phyloP scores from a whole-genome alignment of 768 basidiomycete species.

The Sarcodon aspratus region DNA sequence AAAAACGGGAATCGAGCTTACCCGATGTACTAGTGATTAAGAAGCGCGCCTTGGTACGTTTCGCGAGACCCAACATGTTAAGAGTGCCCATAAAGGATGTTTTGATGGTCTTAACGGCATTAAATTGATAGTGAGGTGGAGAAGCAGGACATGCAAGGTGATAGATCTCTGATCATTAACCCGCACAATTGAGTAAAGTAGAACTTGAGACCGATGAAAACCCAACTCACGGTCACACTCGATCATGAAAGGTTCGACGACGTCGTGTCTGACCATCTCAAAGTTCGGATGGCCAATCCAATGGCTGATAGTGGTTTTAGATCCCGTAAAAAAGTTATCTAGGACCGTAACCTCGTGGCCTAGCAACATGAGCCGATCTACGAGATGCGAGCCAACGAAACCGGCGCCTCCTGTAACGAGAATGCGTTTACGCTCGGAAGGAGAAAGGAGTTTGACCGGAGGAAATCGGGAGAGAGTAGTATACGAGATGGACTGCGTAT shows the following conservation, averaged over 20 bases:
- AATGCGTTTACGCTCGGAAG: conserved; percentile 72
- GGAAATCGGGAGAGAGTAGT: conserved; percentile 88
- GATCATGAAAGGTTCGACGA: conserved; percentile 96
- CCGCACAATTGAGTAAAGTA: conserved; percentile 1
- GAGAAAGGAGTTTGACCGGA: conserved; percentile 79
- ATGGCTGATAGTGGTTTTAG: conserved; percentile 91
- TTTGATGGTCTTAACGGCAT: conserved; percentile 96
- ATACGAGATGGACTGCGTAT: conserved; percentile 78
- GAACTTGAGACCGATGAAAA: conserved; percentile 1
- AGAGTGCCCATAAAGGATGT: conserved; percentile 97
- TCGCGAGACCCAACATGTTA: conserved; percentile 98
- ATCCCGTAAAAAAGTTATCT: conserved; percentile 98
- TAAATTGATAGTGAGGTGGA: conserved; percentile 95
- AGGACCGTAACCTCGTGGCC: conserved; percentile 96
- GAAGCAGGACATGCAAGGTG: conserved; percentile 98
- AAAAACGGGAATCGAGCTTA: conserved; percentile 20
- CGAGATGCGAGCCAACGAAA: conserved; percentile 98
- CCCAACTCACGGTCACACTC: conserved; percentile 84
- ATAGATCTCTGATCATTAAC: conserved; percentile 66
- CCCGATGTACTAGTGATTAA: conserved; percentile 92
- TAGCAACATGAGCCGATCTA: conserved; percentile 94
- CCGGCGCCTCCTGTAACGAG: conserved; percentile 97
- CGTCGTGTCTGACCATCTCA: conserved; percentile 94
- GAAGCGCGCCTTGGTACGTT: conserved; percentile 95
- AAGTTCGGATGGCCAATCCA: conserved; percentile 99